Conservation (phyloP, 2,329 filamentous ascomycete genomes). For the Xylariaceae sp. region DNA sequence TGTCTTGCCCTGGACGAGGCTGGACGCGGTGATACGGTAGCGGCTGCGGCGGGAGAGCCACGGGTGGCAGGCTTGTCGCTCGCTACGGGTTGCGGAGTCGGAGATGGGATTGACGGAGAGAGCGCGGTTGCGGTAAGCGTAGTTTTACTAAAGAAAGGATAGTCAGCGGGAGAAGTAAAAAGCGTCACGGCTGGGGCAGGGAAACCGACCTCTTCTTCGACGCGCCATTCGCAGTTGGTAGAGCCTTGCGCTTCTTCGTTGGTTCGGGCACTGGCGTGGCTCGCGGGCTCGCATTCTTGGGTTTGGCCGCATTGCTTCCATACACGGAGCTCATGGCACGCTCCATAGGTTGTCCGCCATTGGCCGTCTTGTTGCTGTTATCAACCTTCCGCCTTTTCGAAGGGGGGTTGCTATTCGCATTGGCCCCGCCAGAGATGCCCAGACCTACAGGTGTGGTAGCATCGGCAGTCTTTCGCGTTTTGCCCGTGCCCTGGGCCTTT, state of each 20-base stretch:
- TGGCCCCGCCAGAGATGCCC: constrained; percentile 55
- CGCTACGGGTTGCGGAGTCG: constrained; percentile 66
- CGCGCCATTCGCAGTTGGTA: constrained; percentile 59
- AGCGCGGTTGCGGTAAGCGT: constrained; percentile 41
- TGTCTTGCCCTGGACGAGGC: constrained; percentile 68
- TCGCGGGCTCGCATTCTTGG: constrained; percentile 58
- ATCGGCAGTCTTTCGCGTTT: constrained; percentile 58
- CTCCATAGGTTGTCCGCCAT: constrained; percentile 52
- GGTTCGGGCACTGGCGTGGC: constrained; percentile 62
- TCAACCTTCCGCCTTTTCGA: constrained; percentile 79
- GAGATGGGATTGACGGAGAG: constrained; percentile 68
- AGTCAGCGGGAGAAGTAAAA: constrained; percentile 4
- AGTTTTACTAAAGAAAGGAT: constrained; percentile 27
- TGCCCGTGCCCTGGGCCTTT: constrained; percentile 55
- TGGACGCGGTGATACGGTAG: constrained; percentile 50
- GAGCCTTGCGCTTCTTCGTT: constrained; percentile 67
- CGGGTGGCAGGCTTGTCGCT: constrained; percentile 52
- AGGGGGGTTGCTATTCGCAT: constrained; percentile 47
- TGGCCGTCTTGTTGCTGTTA: constrained; percentile 61
- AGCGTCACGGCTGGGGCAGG: background rate
- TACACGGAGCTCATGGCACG: constrained; percentile 60
- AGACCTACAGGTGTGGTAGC: constrained; percentile 50
- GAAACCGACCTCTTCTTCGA: constrained; percentile 69
- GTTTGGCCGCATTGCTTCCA: constrained; percentile 46
- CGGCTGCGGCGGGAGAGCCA: constrained; percentile 54